A percentile compares a stretch with the other conserved stretches of the same genome.
phyloP scores from a whole-genome alignment of 208 protist species.

The Leishmania arabica region DNA sequence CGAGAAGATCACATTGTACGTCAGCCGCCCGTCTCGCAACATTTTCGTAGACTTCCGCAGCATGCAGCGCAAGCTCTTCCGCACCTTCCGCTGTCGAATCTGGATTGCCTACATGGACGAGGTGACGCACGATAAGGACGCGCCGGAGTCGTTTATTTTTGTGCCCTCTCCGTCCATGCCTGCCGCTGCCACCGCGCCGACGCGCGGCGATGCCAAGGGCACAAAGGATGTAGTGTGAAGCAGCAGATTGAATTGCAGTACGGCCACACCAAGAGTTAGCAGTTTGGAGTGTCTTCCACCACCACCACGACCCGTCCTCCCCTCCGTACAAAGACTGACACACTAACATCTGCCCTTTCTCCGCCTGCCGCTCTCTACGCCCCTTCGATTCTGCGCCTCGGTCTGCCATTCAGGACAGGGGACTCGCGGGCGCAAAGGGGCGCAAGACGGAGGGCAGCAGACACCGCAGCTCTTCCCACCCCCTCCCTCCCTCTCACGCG shows the following conservation, averaged over 20 bases:
- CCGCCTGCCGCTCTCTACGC: neutral
- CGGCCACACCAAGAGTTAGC: neutral
- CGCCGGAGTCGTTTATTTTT: conserved; percentile 36
- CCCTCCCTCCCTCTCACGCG: neutral
- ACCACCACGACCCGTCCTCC: too few relatives aligned
- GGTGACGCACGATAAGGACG: conserved; percentile 45
- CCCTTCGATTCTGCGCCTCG: neutral
- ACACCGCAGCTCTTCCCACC: neutral
- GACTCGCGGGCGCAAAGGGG: neutral
- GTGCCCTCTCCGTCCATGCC: conserved; percentile 24
- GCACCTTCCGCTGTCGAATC: conserved; percentile 69
- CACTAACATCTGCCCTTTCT: neutral
- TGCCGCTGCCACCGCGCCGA: neutral
- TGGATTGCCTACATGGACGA: conserved; percentile 83
- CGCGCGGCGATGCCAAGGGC: neutral
- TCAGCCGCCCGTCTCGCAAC: conserved; percentile 42
- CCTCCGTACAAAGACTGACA: neutral
- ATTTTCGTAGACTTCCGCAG: conserved; percentile 74
- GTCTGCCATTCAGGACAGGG: neutral
- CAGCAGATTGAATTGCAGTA: neutral
- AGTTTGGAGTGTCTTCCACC: neutral
- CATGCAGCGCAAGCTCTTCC: conserved; percentile 75
- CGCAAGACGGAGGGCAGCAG: neutral
- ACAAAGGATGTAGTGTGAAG: neutral
- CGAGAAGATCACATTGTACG: conserved; percentile 76